Conservation (phyloP, 257 asterid genomes). For the Anisodus tanguticus region DNA sequence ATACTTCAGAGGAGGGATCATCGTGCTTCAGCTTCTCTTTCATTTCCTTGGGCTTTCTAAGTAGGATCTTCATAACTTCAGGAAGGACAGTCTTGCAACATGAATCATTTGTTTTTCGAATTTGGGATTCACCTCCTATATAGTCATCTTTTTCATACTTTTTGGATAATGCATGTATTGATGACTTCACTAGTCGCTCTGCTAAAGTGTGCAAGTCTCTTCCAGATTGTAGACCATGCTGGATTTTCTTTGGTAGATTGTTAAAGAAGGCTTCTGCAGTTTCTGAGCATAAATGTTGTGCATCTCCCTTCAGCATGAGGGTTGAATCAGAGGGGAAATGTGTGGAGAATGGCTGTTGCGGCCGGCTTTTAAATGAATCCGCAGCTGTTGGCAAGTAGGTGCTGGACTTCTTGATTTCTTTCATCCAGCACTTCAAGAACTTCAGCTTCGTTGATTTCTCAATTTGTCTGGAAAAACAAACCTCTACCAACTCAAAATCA, state of each 20-base stretch:
- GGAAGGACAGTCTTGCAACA: constrained; percentile 38
- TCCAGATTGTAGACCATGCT: constrained; percentile 72
- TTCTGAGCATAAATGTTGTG: constrained; percentile 48
- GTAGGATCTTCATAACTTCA: constrained; percentile 50
- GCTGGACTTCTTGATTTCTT: constrained; percentile 58
- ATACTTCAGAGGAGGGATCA: constrained; percentile 34
- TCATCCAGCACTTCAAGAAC: constrained; percentile 93
- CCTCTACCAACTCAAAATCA: constrained; percentile 67
- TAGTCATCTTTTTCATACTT: constrained; percentile 40
- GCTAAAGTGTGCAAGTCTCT: constrained; percentile 81
- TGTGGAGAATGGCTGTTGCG: constrained; percentile 44
- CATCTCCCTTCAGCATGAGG: constrained; percentile 46
- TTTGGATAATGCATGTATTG: constrained; percentile 52
- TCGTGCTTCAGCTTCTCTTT: constrained; percentile 51
- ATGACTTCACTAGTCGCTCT: constrained; percentile 67
- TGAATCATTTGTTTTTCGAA: constrained; percentile 41
- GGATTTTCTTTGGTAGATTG: constrained; percentile 58
- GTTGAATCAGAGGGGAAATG: constrained; percentile 47
- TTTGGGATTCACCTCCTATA: constrained; percentile 41
- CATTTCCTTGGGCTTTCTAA: constrained; percentile 80
- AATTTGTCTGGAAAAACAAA: constrained; percentile 50
- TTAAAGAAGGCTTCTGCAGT: constrained; percentile 57
- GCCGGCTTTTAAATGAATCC: constrained; percentile 41
- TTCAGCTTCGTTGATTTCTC: constrained; percentile 72
- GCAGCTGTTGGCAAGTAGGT: constrained; percentile 34